A percentile compares a stretch with the other conserved stretches of the same genome.
phyloP scores from a whole-genome alignment of 345 rosid genomes.

The Euphorbia lathyris region DNA sequence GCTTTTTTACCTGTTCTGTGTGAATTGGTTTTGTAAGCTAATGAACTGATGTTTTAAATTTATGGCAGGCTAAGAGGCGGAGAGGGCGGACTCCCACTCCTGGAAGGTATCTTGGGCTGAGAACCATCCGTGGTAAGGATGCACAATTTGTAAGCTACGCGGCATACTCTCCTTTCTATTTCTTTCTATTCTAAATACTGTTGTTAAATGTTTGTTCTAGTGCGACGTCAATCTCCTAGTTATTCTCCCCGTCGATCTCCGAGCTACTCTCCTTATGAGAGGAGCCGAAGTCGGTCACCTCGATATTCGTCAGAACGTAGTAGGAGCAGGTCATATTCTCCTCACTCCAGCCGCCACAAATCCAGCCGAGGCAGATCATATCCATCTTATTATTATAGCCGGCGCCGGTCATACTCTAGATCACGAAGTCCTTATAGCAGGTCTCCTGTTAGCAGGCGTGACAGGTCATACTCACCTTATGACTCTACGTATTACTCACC shows the following conservation, averaged over 20 bases:
- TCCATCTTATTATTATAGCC: slow-evolving; percentile 6
- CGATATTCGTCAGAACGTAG: too few relatives aligned
- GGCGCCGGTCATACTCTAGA: slow-evolving; percentile 34
- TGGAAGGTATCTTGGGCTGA: slow-evolving; percentile 82
- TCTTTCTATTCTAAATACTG: not conserved
- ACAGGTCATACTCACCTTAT: slow-evolving; percentile 44
- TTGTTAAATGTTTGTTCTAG: slow-evolving; percentile 22
- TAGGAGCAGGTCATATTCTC: slow-evolving; percentile 55
- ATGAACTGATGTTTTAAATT: slow-evolving; percentile 10
- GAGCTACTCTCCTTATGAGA: slow-evolving; percentile 44
- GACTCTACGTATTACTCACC: slow-evolving; percentile 32
- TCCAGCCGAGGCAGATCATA: not conserved
- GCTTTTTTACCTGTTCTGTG: not conserved
- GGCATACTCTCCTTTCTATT: not conserved
- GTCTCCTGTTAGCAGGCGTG: slow-evolving; percentile 44
- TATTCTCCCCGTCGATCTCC: slow-evolving; percentile 45
- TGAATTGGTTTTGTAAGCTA: not conserved
- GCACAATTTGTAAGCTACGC: not conserved
- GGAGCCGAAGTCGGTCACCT: slow-evolving; percentile 44
- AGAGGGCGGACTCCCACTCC: slow-evolving; percentile 96
- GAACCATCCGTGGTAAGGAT: slow-evolving; percentile 51
- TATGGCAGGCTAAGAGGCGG: slow-evolving; percentile 69
- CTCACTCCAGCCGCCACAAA: not conserved
- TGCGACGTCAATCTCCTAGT: slow-evolving; percentile 39
- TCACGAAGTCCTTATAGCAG: slow-evolving; percentile 44